Evolutionary conservation across 495 filamentous ascomycete genomes (phyloP).

Genomic region (Xylaria cubensis): DNA sequence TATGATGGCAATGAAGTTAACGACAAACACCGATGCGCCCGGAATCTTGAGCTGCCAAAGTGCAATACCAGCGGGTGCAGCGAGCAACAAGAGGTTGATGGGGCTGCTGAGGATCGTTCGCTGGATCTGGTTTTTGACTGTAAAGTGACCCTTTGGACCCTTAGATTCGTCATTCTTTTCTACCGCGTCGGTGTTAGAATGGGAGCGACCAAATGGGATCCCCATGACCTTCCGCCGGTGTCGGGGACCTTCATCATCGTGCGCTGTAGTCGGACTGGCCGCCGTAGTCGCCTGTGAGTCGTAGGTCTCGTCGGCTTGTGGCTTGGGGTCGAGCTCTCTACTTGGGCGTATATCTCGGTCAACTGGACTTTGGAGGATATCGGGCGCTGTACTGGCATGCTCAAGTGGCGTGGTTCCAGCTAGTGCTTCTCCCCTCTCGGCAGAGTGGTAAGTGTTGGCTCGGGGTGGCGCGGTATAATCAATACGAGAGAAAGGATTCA

Average conservation of each 20-base stretch:
- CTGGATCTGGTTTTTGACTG: conserved; percentile 70
- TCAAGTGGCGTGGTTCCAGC: conserved; percentile 25
- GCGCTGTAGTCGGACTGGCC: conserved; percentile 28
- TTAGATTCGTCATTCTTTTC: conserved; percentile 46
- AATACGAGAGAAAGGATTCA: conserved; percentile 46
- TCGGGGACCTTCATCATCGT: neutral
- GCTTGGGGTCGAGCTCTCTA: conserved; percentile 26
- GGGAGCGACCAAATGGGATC: neutral
- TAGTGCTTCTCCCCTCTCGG: conserved; percentile 32
- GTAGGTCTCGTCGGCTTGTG: conserved; percentile 30
- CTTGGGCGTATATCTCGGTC: conserved; percentile 31
- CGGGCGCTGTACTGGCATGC: conserved; percentile 35
- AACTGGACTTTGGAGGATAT: conserved; percentile 31
- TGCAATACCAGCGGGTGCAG: conserved; percentile 79
- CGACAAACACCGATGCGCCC: conserved; percentile 71
- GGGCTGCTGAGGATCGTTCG: conserved; percentile 78
- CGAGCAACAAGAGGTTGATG: conserved; percentile 83
- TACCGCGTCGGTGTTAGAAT: conserved; percentile 41
- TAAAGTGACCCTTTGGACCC: conserved; percentile 60
- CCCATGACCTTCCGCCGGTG: conserved; percentile 14
- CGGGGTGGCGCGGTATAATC: conserved; percentile 33
- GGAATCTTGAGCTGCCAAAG: conserved; percentile 66
- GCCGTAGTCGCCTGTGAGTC: conserved; percentile 38
- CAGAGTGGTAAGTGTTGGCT: conserved; percentile 34
- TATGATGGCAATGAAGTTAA: conserved; percentile 90